Evolutionary conservation across 1,284 basidiomycete species (phyloP).

Genomic region (Tausonia pullulans): DNA sequence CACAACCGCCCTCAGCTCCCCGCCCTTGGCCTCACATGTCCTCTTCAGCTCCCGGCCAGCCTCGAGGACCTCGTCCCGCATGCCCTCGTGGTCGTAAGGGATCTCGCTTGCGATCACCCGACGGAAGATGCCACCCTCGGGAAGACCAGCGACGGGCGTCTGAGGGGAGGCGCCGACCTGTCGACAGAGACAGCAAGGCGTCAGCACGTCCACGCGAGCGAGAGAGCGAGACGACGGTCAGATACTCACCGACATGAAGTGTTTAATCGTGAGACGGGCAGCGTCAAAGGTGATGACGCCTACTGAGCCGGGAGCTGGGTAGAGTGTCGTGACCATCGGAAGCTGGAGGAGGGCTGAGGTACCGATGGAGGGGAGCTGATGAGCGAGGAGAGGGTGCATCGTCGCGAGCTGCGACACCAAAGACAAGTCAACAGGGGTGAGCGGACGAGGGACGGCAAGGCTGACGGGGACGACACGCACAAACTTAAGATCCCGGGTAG

Average conservation of each 20-base stretch:
- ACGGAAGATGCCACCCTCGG: constrained; percentile 19
- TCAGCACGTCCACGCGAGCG: neutral
- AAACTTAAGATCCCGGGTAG: neutral
- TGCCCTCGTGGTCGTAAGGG: constrained; percentile 24
- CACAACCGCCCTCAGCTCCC: constrained; percentile 20
- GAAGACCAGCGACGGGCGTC: constrained; percentile 20
- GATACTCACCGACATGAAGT: constrained; percentile 19
- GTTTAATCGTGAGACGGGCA: constrained; percentile 18
- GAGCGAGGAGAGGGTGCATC: constrained; percentile 23
- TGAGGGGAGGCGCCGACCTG: constrained; percentile 12
- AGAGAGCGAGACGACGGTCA: constrained; percentile 1
- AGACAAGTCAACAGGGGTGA: neutral
- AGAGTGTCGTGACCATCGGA: constrained; percentile 21
- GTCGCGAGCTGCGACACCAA: constrained; percentile 20
- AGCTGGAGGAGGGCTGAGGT: constrained; percentile 22
- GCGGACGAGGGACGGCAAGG: too few species aligned
- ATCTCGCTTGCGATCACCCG: constrained; percentile 19
- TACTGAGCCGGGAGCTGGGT: constrained; percentile 19
- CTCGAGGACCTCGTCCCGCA: constrained; percentile 22
- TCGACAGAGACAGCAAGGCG: too few species aligned
- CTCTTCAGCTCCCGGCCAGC: constrained; percentile 18
- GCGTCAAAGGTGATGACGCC: constrained; percentile 24
- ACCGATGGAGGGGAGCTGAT: constrained; percentile 22
- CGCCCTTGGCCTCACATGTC: constrained; percentile 10
- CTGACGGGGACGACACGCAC: neutral